Evolutionary conservation across 495 filamentous ascomycete genomes (phyloP), one percentile per base, ranked within the genome.

Genomic region (Saxophila tyrrhenica): DNA sequence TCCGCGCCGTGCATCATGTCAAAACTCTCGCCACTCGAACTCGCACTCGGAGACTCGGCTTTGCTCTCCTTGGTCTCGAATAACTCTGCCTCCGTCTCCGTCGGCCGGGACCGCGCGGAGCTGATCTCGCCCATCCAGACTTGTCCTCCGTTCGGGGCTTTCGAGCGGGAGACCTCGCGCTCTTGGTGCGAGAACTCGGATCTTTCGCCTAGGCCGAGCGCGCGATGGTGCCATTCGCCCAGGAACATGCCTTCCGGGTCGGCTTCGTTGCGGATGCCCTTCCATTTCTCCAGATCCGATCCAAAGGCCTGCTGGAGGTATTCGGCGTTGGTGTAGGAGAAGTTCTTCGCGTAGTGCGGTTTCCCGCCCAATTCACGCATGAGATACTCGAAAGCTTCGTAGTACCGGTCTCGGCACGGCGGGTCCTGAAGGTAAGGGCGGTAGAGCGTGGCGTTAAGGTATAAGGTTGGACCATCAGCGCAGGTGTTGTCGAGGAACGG

Each of bases 261-360:
- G n/a, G 83, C 80, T 51, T 81, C 77, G 39, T 82, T 70, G 19
- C 89, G 73, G 11, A 94, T 75, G 48, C 74, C 69, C 35, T 81
- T 69, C 81, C 84, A 96, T 51, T 75, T 68, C 25, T 70, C 64
- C 65, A 92, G 75, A 42, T 78, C 65, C 5, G 72, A 62, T 8
- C 76, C 76, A 57, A 79, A 84, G 71, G 80, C 78, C 5, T 55
- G 46, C 49, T 69, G 66, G 24, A 87, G 72, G 41, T 85, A 79
- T 38, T 75, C 72, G 9, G 75, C 73, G 0, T 71, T 69, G 15
- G 75, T 74, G 16, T 78, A 76, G 24, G 73, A 71, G 68, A 95
- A 97, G 62, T 95, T 95, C 76, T 98, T 98, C 7, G 94, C 92
- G 89, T 92, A 98, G 68, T 98, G 92, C 29, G 92, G 92, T 46